phyloP scores from a whole-genome alignment of 108 stramenopile genomes.

The Cylindrotheca fusiformis region DNA sequence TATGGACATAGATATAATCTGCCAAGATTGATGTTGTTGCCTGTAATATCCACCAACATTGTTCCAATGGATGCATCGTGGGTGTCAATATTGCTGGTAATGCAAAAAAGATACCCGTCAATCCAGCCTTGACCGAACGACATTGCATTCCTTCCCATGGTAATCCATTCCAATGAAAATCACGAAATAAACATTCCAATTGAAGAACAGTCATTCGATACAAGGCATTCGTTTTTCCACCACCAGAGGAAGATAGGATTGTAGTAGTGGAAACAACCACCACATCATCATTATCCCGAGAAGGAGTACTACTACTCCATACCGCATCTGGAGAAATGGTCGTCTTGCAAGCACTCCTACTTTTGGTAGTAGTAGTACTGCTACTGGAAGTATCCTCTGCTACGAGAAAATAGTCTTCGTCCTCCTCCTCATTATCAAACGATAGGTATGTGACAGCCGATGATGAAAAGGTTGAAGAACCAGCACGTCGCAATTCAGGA shows the following conservation, averaged over 20 bases:
- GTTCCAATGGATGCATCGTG: constrained; percentile 6
- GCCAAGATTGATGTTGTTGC: constrained; percentile 19
- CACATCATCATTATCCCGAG: not conserved
- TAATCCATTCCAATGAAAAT: constrained; percentile 20
- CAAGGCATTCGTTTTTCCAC: not conserved
- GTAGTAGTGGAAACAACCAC: not conserved
- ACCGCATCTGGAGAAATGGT: no score
- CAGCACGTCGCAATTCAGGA: constrained; percentile 7
- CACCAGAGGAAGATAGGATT: not conserved
- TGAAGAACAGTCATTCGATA: not conserved
- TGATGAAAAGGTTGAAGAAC: constrained; percentile 4
- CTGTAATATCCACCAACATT: constrained; percentile 17
- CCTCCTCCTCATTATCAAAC: not conserved
- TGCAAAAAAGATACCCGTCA: constrained; percentile 13
- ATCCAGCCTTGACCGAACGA: constrained; percentile 16
- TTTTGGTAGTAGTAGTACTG: no score
- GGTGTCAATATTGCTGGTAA: constrained; percentile 12
- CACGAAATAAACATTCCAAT: not conserved
- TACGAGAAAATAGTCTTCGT: no score
- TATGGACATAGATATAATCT: constrained; percentile 17
- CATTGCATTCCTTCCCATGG: constrained; percentile 18
- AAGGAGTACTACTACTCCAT: no score
- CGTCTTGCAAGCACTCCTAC: no score
- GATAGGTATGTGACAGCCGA: not conserved
- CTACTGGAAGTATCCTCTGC: no score